Conservation (phyloP, 192 early-diverging fungal genomes). For the Cladochytrium replicatum region DNA sequence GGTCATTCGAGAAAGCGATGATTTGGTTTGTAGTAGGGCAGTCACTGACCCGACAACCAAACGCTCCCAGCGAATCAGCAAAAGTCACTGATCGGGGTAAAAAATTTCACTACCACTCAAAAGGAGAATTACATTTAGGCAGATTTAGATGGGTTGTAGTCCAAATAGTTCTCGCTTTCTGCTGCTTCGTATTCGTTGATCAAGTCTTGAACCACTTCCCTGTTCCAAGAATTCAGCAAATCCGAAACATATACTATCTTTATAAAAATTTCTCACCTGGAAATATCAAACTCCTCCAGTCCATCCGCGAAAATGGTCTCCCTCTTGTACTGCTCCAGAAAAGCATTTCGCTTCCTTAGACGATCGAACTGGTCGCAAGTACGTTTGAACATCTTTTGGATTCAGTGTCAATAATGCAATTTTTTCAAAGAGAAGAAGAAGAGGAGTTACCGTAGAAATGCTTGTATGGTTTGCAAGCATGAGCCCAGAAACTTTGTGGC, state of each 20-base stretch:
- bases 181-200: conserved; percentile 93
- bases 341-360: conserved; percentile 89
- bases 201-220: conserved; percentile 81
- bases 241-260: background rate
- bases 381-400: conserved; percentile 70
- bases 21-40: no score
- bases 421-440: background rate
- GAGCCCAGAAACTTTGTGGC: conserved; percentile 89
- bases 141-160: no score
- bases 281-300: conserved; percentile 88
- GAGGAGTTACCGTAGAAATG: conserved; percentile 57
- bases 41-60: no score
- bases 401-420: conserved; percentile 7
- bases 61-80: no score
- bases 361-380: conserved; percentile 89
- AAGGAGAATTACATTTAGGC: no score
- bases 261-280: conserved; percentile 27
- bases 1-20: no score
- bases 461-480: conserved; percentile 99
- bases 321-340: conserved; percentile 86
- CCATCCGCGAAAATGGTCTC: conserved; percentile 67
- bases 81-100: no score
- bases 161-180: conserved; percentile 76
- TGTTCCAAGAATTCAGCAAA: conserved; percentile 9
- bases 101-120: no score